Evolutionary conservation across 2,329 filamentous ascomycete species (phyloP), one percentile per base, ranked within the genome.

Genomic region (Aspergillus persii): DNA sequence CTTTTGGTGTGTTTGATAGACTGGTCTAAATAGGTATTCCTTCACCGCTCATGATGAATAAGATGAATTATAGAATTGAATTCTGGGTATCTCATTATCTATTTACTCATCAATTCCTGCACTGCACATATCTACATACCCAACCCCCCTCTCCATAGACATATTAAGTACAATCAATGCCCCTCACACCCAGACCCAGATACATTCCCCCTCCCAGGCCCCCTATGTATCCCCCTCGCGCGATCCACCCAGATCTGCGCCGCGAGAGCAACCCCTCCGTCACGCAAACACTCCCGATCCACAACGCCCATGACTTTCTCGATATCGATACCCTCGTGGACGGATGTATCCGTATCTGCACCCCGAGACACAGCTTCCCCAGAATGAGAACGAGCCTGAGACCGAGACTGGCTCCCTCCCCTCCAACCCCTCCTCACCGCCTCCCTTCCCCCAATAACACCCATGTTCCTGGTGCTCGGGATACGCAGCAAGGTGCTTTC

Each of bases 401-500:
- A 9, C 41, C 15, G n/a, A 11, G 41, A n/a, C 18, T 27, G 36
- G 76, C 4, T 79, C 63, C 8, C 78, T 67, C 3, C 76, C 75
- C 39, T 60, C 64, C 66, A 63, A 48, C 60, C 50, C 49, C 61
- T 50, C 15, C 60, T 44, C 53, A 65, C 53, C 31, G 53, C 56
- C 53, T 68, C 66, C 48, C 70, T 76, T 33, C 91, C 83, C 3
- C 93, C 93, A 46, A 98, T 72, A 31, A 99, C 79, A 0, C 88
- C 91, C 18, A 88, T 86, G 74, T 98, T 98, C 62, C 95, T 82
- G 44, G 94, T 97, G 73, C 91, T 96, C 0, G 95, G 95, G 62
- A 99, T 98, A 50, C 94, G 83, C 68, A 99, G 76, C 80, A 95
- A 87, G 68, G 96, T 94, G 63, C 84, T 90, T 75, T 98, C 92